phyloP scores from a whole-genome alignment of 352 stramenopile species.

The Phytophthora ohioensis region DNA sequence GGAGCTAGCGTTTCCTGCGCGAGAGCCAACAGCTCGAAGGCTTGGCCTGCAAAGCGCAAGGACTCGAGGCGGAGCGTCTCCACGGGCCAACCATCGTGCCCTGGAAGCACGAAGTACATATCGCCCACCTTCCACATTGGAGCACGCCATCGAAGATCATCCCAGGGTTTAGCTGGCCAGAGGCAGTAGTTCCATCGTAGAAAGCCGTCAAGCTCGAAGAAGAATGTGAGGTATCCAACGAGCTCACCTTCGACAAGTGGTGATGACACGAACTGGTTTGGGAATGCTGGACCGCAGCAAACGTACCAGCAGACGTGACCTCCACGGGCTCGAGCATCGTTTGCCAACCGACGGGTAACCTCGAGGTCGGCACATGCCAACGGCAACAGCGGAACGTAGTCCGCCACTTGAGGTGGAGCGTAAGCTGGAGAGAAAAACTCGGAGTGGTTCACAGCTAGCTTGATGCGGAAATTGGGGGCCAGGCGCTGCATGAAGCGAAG shows the following conservation, averaged over 20 bases:
- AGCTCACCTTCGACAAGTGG: conserved; percentile 77
- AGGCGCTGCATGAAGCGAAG: conserved; percentile 69
- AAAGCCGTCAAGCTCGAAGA: conserved; percentile 83
- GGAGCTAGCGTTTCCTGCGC: conserved; percentile 47
- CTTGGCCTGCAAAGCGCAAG: conserved; percentile 73
- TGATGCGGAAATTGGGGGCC: conserved; percentile 73
- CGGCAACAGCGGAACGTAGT: conserved; percentile 76
- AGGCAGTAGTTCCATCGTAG: conserved; percentile 87
- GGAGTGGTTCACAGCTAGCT: conserved; percentile 79
- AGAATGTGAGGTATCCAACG: conserved; percentile 79
- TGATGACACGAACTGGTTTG: conserved; percentile 85
- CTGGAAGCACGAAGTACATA: conserved; percentile 88
- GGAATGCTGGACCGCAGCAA: conserved; percentile 73
- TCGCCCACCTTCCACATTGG: conserved; percentile 79
- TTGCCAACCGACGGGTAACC: conserved; percentile 57
- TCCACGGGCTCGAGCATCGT: conserved; percentile 63
- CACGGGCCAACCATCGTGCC: conserved; percentile 63
- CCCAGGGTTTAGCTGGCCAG: conserved; percentile 69
- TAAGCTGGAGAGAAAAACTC: conserved; percentile 70
- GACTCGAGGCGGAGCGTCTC: conserved; percentile 79
- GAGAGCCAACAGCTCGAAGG: conserved; percentile 67
- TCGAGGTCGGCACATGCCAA: conserved; percentile 73
- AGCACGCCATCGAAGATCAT: conserved; percentile 67
- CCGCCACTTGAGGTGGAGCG: conserved; percentile 68
- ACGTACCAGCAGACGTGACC: conserved; percentile 84